Evolutionary conservation across 139 green algal species (phyloP), one percentile per base, ranked within the genome.

Genomic region (Asterochloris erici): DNA sequence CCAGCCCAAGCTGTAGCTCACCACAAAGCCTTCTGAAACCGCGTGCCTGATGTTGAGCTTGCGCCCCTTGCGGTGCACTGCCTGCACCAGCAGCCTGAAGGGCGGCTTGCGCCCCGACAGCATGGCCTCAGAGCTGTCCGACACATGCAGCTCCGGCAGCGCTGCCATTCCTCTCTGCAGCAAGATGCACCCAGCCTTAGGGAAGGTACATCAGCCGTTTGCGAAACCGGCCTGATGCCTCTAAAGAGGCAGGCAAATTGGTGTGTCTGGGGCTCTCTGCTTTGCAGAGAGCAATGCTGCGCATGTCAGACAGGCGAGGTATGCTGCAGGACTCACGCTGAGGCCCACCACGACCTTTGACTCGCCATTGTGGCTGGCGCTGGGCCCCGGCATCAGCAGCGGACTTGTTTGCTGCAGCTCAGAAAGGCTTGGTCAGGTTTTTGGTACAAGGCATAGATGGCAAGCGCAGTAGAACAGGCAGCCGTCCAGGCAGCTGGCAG

Each of bases 81-180:
- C 93, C 0, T 89, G 84, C 70, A 95, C 93, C 62, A 97, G 87
- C 74, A 98, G 89, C 19, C 94, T 84, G 83, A 98, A 96, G 61
- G 94, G 94, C 54, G 94, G 94, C 88, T 98, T 98, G 78, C 94
- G 89, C 14, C 94, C 94, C 9, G 86, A 92, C 70, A 98, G 90
- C 79, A 98, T 91, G 27, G 94, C 94, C 84, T 98, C 94, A 17
- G 79, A 91, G 78, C 91, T 95, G 90, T 98, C 94, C 13, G 91
- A 93, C 10, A 96, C 84, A 79, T 90, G 88, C 71, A 96, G 66
- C 74, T 97, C 93, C 21, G 90, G 92, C 74, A 97, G 86, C 63
- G 88, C 82, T 14, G 92, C 86, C 71, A 88, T 90, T 26, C 92
- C 92, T 16, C 88, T 71, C 85, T 92, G 87, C 54, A 79, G 12